phyloP scores from a whole-genome alignment of 179 eudicot species.

The Heliamphora pulchella region DNA sequence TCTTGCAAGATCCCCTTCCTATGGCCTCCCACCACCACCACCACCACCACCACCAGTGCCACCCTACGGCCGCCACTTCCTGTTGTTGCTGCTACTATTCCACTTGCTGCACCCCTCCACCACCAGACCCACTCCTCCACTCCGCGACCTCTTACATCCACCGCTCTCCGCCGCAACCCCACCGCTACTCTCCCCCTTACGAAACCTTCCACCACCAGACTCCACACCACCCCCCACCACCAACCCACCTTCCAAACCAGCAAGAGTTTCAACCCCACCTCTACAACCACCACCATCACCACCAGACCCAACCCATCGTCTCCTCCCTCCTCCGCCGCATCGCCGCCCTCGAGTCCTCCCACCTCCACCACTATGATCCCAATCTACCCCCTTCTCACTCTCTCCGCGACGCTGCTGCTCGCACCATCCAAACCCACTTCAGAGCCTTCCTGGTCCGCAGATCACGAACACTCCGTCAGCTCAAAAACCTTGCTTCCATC shows the following conservation, averaged over 20 bases:
- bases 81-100: conserved; percentile 23
- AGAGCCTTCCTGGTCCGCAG: conserved; percentile 64
- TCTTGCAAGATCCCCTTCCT: conserved; percentile 6
- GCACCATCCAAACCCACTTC: conserved; percentile 73
- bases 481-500: conserved; percentile 59
- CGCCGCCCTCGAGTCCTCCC: conserved; percentile 62
- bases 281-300: background rate
- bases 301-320: conserved; percentile 24
- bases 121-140: conserved; percentile 25
- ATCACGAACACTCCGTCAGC: conserved; percentile 68
- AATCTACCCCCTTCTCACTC: conserved; percentile 19
- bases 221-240: conserved; percentile 12
- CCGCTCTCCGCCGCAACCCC: conserved; percentile 21
- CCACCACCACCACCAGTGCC: conserved; percentile 17
- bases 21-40: conserved; percentile 35
- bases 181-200: conserved; percentile 13
- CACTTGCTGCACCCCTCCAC: conserved; percentile 19
- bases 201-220: conserved; percentile 15
- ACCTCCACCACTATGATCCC: conserved; percentile 34
- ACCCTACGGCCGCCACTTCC: conserved; percentile 12
- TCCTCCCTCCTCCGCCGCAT: conserved; percentile 60
- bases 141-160: conserved; percentile 20
- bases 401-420: conserved; percentile 67
- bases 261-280: conserved; percentile 13
- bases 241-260: conserved; percentile 14